Percentiles rank a stretch among this genome's conserved stretches.
Conservation (phyloP, 352 stramenopile genomes). For the Phytopythium oedochilum region DNA sequence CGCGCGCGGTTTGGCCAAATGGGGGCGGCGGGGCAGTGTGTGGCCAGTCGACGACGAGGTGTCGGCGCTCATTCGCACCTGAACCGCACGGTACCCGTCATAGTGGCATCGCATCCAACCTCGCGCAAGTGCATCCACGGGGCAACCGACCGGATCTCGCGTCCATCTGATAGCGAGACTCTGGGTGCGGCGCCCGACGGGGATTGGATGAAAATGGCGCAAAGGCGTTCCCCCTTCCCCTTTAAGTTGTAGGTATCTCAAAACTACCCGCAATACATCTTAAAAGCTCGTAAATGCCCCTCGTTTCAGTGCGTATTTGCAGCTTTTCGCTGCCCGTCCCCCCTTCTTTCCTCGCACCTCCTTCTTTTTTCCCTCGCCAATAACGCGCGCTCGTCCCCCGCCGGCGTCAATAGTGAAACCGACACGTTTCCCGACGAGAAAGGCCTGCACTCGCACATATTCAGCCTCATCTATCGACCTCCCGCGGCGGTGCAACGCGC, state of each 20-base stretch:
- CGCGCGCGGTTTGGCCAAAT: no score
- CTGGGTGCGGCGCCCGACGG: no score
- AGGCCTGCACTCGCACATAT: not conserved
- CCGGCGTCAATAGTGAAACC: not conserved
- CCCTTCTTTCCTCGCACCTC: not conserved
- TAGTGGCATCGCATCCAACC: not conserved
- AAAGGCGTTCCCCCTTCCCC: not conserved
- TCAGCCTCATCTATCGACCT: not conserved
- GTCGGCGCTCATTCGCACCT: not conserved
- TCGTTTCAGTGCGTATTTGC: not conserved
- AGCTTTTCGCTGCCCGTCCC: constrained; percentile 1
- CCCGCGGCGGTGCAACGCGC: not conserved
- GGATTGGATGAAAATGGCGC: not conserved
- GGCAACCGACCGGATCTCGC: no score
- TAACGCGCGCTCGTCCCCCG: not conserved
- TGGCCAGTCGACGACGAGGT: not conserved
- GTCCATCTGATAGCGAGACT: no score
- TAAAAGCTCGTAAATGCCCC: no score
- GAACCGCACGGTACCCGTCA: no score
- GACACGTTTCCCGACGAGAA: not conserved
- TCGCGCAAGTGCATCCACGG: not conserved
- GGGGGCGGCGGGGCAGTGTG: no score
- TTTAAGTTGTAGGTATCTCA: no score
- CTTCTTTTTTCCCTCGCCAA: constrained; percentile 1
- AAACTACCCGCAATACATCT: no score